Evolutionary conservation across 768 basidiomycete species (phyloP).

Genomic region (Boletus huronensis): DNA sequence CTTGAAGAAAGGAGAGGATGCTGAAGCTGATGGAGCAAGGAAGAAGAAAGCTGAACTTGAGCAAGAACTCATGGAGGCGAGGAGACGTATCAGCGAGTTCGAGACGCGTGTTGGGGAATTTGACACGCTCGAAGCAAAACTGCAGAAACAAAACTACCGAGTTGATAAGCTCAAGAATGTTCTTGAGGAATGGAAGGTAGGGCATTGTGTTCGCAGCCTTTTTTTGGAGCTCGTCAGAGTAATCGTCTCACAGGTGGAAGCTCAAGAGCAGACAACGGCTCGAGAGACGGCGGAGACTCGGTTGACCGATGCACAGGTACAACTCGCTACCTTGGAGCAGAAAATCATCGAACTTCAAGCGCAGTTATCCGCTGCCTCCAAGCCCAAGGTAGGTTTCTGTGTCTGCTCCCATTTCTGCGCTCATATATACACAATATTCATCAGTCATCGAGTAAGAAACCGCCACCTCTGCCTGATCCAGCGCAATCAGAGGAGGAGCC

Average conservation of each 20-base stretch:
- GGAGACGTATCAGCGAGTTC: conserved; percentile 31
- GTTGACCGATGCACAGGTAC: conserved; percentile 32
- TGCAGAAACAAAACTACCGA: conserved; percentile 43
- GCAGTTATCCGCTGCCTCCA: conserved; percentile 39
- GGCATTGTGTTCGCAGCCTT: not conserved
- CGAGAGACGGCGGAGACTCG: conserved; percentile 34
- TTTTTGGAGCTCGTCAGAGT: not conserved
- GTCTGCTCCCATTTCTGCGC: conserved; percentile 4
- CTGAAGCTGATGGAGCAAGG: conserved; percentile 51
- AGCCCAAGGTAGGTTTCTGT: conserved; percentile 21
- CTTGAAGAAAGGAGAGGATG: conserved; percentile 61
- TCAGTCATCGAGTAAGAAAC: conserved; percentile 15
- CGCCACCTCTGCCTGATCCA: conserved; percentile 1
- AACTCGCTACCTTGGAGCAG: conserved; percentile 31
- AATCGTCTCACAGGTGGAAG: conserved; percentile 34
- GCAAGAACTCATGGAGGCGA: conserved; percentile 46
- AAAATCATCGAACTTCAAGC: conserved; percentile 43
- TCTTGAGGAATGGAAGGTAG: conserved; percentile 47
- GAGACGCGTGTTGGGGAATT: conserved; percentile 24
- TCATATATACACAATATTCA: not conserved
- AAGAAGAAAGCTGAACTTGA: conserved; percentile 58
- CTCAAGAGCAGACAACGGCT: conserved; percentile 36
- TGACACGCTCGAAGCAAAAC: conserved; percentile 33
- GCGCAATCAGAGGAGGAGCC: conserved; percentile 26
- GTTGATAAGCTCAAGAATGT: conserved; percentile 41